These are phyloP conservation scores for Hemisphaericaspora subhashii DNA, from an alignment of 1,139 yeast genomes.

Conservation along the genomic window DNA sequence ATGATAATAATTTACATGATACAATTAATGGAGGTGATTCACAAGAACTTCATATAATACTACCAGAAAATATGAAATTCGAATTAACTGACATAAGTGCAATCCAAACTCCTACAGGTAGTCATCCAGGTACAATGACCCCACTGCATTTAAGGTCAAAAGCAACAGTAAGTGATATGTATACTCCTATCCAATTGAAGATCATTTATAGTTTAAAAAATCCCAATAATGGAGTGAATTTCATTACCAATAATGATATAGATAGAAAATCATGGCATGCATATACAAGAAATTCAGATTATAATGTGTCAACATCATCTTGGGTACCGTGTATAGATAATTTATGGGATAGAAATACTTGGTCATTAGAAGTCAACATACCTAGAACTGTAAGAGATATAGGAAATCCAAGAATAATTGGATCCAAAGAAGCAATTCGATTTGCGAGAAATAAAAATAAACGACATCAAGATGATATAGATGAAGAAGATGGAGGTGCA, in stretches of 20 bases:
- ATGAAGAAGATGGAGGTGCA: slow-evolving; percentile 20
- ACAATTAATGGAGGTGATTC: slow-evolving; percentile 45
- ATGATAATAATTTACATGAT: slow-evolving; percentile 22
- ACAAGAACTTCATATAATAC: slow-evolving; percentile 64
- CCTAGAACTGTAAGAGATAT: slow-evolving; percentile 80
- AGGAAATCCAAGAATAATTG: slow-evolving; percentile 49
- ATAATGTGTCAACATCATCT: slow-evolving; percentile 80
- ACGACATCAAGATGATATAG: slow-evolving; percentile 12
- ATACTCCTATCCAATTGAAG: slow-evolving; percentile 70
- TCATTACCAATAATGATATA: slow-evolving; percentile 52
- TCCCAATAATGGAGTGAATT: slow-evolving; percentile 74
- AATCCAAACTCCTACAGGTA: slow-evolving; percentile 40
- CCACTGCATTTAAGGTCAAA: slow-evolving; percentile 41
- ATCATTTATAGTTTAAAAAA: slow-evolving; percentile 67
- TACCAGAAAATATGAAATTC: slow-evolving; percentile 72
- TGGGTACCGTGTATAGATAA: slow-evolving; percentile 98
- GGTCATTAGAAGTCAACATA: slow-evolving; percentile 84
- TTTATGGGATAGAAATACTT: slow-evolving; percentile 83
- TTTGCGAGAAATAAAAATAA: slow-evolving; percentile 14
- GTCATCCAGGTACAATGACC: slow-evolving; percentile 34
- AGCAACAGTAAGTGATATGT: slow-evolving; percentile 41
- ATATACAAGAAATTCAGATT: slow-evolving; percentile 77
- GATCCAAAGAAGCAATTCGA: slow-evolving; percentile 27
- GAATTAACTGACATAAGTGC: slow-evolving; percentile 56
- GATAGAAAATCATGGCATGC: slow-evolving; percentile 69